phyloP scores from a whole-genome alignment of 192 early-diverging fungal genomes.

The Umbelopsis isabellina region DNA sequence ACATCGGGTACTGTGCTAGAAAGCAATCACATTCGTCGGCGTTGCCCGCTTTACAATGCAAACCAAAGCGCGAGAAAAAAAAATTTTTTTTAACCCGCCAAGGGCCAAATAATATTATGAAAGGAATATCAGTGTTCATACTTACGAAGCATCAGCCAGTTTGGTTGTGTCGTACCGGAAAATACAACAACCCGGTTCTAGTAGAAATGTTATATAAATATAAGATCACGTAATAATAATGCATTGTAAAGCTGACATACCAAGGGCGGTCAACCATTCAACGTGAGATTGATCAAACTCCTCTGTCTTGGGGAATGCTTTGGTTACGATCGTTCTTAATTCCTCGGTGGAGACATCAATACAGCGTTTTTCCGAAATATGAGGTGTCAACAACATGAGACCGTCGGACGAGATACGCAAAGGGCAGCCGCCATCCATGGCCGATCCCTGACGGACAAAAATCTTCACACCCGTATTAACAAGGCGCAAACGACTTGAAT shows the following conservation, averaged over 20 bases:
- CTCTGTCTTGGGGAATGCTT: conserved; percentile 49
- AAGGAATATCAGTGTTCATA: background rate
- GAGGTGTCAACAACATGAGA: conserved; percentile 59
- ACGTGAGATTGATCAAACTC: conserved; percentile 25
- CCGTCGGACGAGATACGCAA: conserved; percentile 74
- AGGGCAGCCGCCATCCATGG: conserved; percentile 53
- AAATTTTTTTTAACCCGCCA: too few relatives aligned
- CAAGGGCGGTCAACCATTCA: conserved; percentile 12
- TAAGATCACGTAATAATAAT: too few relatives aligned
- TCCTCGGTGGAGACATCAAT: conserved; percentile 52
- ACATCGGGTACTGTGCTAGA: too few relatives aligned
- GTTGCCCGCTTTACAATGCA: conserved; percentile 12
- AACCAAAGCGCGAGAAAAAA: background rate
- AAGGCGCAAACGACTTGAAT: conserved; percentile 66
- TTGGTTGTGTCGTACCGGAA: conserved; percentile 39
- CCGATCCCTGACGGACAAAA: conserved; percentile 78
- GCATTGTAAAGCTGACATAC: conserved; percentile 1
- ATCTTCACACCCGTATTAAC: conserved; percentile 94
- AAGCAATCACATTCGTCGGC: too few relatives aligned
- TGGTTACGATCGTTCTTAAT: conserved; percentile 50
- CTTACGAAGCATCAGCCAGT: conserved; percentile 19
- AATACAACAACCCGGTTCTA: conserved; percentile 59
- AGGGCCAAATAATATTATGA: too few relatives aligned
- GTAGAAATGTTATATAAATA: background rate
- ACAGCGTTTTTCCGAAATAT: conserved; percentile 49